Conservation (phyloP, 371 early-diverging fungal genomes). For the Dinochytrium kinnereticum region DNA sequence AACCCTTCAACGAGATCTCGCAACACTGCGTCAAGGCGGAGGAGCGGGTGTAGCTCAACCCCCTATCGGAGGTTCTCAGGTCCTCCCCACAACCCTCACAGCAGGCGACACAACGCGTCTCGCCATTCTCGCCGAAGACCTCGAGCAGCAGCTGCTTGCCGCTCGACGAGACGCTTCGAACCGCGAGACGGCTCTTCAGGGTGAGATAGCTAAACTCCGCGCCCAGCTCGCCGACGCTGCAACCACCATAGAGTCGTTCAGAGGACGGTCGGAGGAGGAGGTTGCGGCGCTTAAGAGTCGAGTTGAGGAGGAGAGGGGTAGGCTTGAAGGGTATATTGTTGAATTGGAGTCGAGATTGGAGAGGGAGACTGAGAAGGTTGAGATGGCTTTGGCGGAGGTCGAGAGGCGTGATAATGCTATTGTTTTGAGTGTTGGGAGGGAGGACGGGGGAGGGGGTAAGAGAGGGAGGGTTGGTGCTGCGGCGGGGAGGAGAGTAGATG, state of each 20-base stretch:
- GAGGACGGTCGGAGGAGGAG: conserved; percentile 24
- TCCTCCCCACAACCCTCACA: background rate
- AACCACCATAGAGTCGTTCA: background rate
- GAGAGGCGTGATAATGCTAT: conserved; percentile 11
- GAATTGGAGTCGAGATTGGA: conserved; percentile 31
- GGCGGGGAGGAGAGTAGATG: background rate
- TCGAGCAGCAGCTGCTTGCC: conserved; percentile 21
- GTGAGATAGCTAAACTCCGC: conserved; percentile 25
- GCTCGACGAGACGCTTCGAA: conserved; percentile 13
- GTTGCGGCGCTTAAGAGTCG: conserved; percentile 11
- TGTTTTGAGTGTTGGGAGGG: conserved; percentile 14
- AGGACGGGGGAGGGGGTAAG: background rate
- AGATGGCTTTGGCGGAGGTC: conserved; percentile 11
- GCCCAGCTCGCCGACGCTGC: conserved; percentile 33
- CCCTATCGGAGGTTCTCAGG: background rate
- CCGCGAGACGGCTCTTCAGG: background rate
- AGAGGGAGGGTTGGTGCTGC: background rate
- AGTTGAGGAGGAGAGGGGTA: conserved; percentile 9
- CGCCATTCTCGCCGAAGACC: conserved; percentile 25
- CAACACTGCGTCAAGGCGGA: background rate
- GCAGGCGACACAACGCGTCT: conserved; percentile 20
- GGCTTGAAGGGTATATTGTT: conserved; percentile 29
- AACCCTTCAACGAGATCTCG: conserved; percentile 28
- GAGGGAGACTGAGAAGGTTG: conserved; percentile 17
- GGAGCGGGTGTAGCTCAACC: background rate